Evolutionary conservation across 257 asterid species (phyloP).

Genomic region (Solanum peruvianum): DNA sequence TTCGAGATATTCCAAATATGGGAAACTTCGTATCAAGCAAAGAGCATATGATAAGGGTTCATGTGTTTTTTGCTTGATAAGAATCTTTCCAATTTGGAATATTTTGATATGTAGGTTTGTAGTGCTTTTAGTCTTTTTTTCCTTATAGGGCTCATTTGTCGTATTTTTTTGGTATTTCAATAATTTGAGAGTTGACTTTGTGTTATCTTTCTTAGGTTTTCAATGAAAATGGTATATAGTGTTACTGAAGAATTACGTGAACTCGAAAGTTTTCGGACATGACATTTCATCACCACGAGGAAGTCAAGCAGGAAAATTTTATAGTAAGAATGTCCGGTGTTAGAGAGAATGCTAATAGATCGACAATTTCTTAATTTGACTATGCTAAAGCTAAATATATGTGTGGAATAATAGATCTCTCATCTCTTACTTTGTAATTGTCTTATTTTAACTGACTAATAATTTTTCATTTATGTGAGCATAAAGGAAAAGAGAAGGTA

Average conservation of each 20-base stretch:
- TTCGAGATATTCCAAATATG: too few species aligned
- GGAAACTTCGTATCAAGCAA: too few species aligned
- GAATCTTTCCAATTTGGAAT: neutral
- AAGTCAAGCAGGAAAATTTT: neutral
- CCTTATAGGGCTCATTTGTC: neutral
- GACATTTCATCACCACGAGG: neutral
- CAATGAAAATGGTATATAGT: neutral
- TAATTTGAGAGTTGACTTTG: neutral
- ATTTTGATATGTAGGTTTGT: too few species aligned
- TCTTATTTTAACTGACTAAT: too few species aligned
- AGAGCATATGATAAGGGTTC: neutral
- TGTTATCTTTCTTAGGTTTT: neutral
- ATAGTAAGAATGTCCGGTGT: neutral
- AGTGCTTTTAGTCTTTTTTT: too few species aligned
- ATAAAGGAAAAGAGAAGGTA: too few species aligned
- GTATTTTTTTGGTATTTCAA: neutral
- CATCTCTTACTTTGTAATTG: too few species aligned
- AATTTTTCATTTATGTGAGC: too few species aligned
- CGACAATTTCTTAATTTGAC: too few species aligned
- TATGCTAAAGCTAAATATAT: too few species aligned
- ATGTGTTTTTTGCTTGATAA: neutral
- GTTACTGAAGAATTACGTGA: neutral
- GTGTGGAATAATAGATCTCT: too few species aligned
- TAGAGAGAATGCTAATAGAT: too few species aligned
- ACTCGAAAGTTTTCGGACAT: neutral